Evolutionary conservation across 2,329 filamentous ascomycete genomes (phyloP), one percentile per base, ranked within the genome.

Genomic region (Arthrobotrys sinensis): DNA sequence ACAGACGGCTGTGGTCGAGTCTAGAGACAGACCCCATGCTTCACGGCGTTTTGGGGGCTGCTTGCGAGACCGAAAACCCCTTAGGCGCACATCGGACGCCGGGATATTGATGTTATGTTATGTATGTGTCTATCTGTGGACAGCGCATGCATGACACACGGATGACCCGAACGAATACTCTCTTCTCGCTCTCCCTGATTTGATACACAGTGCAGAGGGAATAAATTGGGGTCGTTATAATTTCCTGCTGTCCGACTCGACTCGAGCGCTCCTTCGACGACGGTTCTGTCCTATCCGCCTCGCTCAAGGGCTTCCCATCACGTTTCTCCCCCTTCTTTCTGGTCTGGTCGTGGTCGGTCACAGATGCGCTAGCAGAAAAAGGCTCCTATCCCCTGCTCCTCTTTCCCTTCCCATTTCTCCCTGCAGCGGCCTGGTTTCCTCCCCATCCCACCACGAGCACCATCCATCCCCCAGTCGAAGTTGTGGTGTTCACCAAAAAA

Each of bases 391-490:
- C 72, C 64, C 65, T 65, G 46, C 64, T 64, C 71, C 55, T 55
- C 36, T 46, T 73, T 53, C 63, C 63, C 64, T 55, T 64, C 55
- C 64, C 53, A 53, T 55, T 68, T 76, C 46, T 70, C 72, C 65
- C 64, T 70, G 64, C 72, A 69, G 65, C 65, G 65, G 65, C 72
- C 72, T 69, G 72, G 72, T 69, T 57, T 53, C 40, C 46, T 67
- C 45, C 71, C 71, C 63, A 60, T 73, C 69, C 71, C 71, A 76
- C 71, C 71, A 76, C 71, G 71, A 76, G 71, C 71, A 68, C 64
- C 32, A 40, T 55, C 43, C 24, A 28, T 28, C 71, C 52, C 70
- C 72, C 72, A 69, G 72, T 69, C 72, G 43, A 76, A 70, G 65
- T 65, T 64, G 72, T 76, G 64, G 64, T 57, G 32, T 55, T 67